Conservation (phyloP, 192 early-diverging fungal species). For the Phlyctochytrium planicorne region DNA sequence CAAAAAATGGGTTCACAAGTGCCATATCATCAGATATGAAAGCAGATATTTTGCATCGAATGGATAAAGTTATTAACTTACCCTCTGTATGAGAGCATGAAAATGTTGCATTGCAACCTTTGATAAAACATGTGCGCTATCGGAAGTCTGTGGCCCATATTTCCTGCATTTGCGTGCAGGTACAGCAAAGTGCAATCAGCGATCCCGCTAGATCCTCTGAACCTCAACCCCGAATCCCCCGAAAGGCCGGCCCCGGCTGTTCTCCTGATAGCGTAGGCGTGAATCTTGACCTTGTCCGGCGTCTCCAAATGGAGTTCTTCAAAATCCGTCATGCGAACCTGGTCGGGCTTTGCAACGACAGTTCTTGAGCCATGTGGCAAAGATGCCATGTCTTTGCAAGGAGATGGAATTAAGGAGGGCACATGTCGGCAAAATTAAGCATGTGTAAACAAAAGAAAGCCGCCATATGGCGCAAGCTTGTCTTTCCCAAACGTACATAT, state of each 20-base stretch:
- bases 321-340: constrained; percentile 46
- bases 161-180: constrained; percentile 97
- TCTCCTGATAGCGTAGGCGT: constrained; percentile 67
- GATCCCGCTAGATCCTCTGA: constrained; percentile 9
- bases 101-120: constrained; percentile 75
- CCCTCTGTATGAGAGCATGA: constrained; percentile 98
- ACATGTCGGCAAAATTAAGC: neutral
- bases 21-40: too few relatives aligned
- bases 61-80: constrained; percentile 29
- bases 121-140: constrained; percentile 76
- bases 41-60: too few relatives aligned
- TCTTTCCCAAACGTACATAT: constrained; percentile 26
- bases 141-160: constrained; percentile 96
- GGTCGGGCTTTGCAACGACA: constrained; percentile 41
- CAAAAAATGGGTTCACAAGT: too few relatives aligned
- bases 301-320: constrained; percentile 73
- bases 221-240: constrained; percentile 1
- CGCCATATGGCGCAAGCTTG: neutral
- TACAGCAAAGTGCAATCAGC: constrained; percentile 72
- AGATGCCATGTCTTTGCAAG: constrained; percentile 36
- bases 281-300: constrained; percentile 76
- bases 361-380: constrained; percentile 48
- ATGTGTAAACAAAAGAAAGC: neutral
- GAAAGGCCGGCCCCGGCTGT: constrained; percentile 24
- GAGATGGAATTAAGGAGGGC: neutral